These are phyloP conservation scores for Ogataea nonfermentans DNA, from an alignment of 805 yeast genomes.

Conservation along the genomic window DNA sequence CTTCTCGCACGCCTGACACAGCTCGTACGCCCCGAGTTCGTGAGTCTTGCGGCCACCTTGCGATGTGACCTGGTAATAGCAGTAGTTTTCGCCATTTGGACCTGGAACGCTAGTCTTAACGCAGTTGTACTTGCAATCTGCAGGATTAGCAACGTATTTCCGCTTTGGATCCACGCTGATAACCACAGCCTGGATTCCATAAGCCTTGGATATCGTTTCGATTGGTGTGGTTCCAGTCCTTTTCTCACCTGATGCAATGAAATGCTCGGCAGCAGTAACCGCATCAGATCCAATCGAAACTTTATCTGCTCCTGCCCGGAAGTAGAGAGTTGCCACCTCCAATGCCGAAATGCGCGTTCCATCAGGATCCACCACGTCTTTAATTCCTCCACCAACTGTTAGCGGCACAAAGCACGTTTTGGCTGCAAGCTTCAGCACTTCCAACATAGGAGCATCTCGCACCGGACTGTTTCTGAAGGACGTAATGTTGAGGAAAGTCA, in stretches of 20 bases:
- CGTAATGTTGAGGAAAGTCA: conserved; percentile 91
- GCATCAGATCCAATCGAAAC: conserved; percentile 98
- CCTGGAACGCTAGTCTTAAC: conserved; percentile 67
- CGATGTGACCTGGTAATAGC: conserved; percentile 94
- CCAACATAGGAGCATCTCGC: conserved; percentile 92
- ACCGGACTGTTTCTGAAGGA: conserved; percentile 94
- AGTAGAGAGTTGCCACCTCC: conserved; percentile 87
- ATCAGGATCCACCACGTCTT: conserved; percentile 83
- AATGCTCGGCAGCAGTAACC: conserved; percentile 84
- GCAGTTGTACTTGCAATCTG: conserved; percentile 57
- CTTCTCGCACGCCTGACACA: conserved; percentile 83
- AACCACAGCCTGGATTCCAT: conserved; percentile 97
- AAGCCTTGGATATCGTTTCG: conserved; percentile 87
- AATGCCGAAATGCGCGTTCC: conserved; percentile 79
- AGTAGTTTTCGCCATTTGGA: conserved; percentile 84
- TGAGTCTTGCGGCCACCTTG: conserved; percentile 92
- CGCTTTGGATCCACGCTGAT: conserved; percentile 98
- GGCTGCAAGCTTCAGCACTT: conserved; percentile 79
- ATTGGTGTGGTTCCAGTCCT: conserved; percentile 83
- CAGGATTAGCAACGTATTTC: conserved; percentile 65
- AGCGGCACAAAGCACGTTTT: conserved; percentile 93
- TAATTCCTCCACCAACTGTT: conserved; percentile 98
- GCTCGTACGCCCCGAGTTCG: conserved; percentile 88
- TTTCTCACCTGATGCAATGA: conserved; percentile 52
- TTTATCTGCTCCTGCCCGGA: conserved; percentile 97